Evolutionary conservation across 106 monocot species (phyloP).

Genomic region (Dendrobium chrysotoxum): DNA sequence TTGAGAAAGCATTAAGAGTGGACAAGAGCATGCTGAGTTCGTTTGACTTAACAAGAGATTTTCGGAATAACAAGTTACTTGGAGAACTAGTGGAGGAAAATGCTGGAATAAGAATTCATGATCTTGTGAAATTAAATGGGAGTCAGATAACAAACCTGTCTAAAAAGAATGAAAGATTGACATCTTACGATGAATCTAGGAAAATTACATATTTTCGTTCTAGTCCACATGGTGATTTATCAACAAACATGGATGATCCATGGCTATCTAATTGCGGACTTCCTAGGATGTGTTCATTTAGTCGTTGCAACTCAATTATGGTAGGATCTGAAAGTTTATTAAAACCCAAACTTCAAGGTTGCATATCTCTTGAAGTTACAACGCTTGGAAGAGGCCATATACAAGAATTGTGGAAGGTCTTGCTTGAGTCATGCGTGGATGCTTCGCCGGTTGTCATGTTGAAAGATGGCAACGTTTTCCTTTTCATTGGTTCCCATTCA

Average conservation of each 20-base stretch:
- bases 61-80: neutral
- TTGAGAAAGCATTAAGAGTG: constrained; percentile 31
- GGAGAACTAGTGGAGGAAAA: constrained; percentile 2
- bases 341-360: constrained; percentile 7
- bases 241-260: constrained; percentile 1
- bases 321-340: constrained; percentile 8
- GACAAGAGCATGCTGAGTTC: constrained; percentile 6
- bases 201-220: neutral
- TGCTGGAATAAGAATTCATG: constrained; percentile 1
- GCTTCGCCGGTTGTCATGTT: constrained; percentile 78
- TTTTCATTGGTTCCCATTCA: constrained; percentile 91
- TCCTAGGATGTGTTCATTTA: constrained; percentile 30
- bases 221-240: constrained; percentile 7
- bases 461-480: constrained; percentile 36
- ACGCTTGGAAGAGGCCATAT: constrained; percentile 24
- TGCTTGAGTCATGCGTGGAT: constrained; percentile 85
- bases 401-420: constrained; percentile 64
- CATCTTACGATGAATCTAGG: neutral
- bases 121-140: constrained; percentile 5
- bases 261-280: constrained; percentile 28
- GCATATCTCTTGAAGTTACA: constrained; percentile 21
- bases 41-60: neutral
- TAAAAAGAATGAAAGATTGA: constrained; percentile 1
- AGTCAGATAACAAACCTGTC: neutral
- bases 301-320: constrained; percentile 50